These are phyloP conservation scores for Solanum paucissectum DNA, from an alignment of 257 asterid genomes.

Conservation along the genomic window DNA sequence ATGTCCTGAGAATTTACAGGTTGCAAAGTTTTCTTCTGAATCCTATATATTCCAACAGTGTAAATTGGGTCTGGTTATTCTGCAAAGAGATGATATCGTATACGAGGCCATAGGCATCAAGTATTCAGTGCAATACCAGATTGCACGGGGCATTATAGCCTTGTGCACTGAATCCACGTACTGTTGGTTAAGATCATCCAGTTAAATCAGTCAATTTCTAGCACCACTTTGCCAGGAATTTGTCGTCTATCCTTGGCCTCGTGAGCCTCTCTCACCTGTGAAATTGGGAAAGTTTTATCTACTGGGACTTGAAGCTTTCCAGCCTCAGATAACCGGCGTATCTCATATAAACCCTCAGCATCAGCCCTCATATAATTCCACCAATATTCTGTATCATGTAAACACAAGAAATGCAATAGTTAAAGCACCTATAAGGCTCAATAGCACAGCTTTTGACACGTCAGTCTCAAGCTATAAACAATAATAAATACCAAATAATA, in stretches of 20 bases:
- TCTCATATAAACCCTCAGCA: slow-evolving; percentile 74
- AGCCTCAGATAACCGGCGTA: slow-evolving; percentile 45
- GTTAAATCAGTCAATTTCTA: slow-evolving; percentile 42
- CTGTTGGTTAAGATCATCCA: neutral
- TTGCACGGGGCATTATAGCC: neutral
- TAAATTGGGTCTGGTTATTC: neutral
- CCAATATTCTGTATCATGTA: slow-evolving; percentile 51
- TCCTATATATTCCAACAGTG: neutral
- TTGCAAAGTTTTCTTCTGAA: neutral
- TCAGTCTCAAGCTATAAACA: neutral
- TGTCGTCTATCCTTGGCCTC: slow-evolving; percentile 63
- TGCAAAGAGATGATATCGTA: neutral
- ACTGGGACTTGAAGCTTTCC: slow-evolving; percentile 81
- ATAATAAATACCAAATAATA: neutral
- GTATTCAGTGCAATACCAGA: neutral
- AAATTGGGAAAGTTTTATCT: slow-evolving; percentile 60
- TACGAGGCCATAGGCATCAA: neutral
- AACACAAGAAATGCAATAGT: neutral
- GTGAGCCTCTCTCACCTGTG: slow-evolving; percentile 75
- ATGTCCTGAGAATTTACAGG: neutral
- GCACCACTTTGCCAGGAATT: slow-evolving; percentile 75
- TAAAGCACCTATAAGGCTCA: neutral
- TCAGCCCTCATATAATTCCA: slow-evolving; percentile 98
- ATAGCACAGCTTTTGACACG: neutral
- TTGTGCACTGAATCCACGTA: neutral